Base-by-base conservation (phyloP, 2,329 filamentous ascomycete genomes). In the Colletotrichum sublineola region DNA sequence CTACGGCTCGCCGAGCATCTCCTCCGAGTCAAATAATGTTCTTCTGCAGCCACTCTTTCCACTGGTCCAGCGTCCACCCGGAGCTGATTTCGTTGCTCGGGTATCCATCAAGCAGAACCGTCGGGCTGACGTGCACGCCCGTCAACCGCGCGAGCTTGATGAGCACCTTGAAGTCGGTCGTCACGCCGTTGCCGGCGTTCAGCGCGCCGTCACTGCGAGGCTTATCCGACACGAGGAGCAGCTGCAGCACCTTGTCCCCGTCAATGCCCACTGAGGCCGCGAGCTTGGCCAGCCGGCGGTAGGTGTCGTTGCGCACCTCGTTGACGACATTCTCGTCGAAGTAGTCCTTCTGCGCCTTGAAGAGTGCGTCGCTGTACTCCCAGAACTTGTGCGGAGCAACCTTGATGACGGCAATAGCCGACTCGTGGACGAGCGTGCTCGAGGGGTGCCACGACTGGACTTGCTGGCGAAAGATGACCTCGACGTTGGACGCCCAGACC, bases 391-490 rank as follows among this genome's bases (percentile, higher is more conserved):
- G 85, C 0, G 93, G 92, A 2, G 90, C 85, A 8, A 94, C 82
- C 63, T 88, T 89, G 76, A 96, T 87, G 1, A 98, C 94, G 3
- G 95, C 96, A 42, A 94, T 88, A 4, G 86, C 95, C 42, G 95
- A 93, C 87, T 98, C 96, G 84, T 96, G 94, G 68, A 89, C 86
- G 14, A 95, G 87, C 8, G 93, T 95, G 52, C 91, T 95, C 29
- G 93, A 94, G 1, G 96, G 96, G 83, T 98, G 95, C 96, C 96
- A 97, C 18, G 95, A 94, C 84, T 97, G 95, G 78, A 98, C 90
- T 81, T 97, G 95, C 81, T 96, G 95, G 62, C 95, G 92, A 86
- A 98, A 94, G 78, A 98, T 89, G 76, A 97, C 86, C 77, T 93
- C 88, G 3, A 97, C 84, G 73, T 86, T 87, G 72, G 85, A 76